These are phyloP conservation scores for Eimeria tenella DNA, from an alignment of 169 alveolate genomes.

Conservation along the genomic window DNA sequence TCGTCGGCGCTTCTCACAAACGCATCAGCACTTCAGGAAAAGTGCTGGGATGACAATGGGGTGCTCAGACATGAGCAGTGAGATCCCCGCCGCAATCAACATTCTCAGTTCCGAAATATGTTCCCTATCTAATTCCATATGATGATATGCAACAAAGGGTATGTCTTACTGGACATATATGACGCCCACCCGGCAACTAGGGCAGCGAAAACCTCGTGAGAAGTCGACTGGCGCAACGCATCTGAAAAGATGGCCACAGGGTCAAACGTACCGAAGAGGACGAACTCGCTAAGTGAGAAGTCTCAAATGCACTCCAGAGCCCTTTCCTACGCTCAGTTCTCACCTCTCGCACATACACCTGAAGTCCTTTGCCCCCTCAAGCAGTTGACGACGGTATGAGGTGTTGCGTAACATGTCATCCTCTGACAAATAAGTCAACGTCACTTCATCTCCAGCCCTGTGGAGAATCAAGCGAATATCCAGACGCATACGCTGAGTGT, in stretches of 20 bases:
- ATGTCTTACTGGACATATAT: constrained; percentile 62
- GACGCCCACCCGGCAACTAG: constrained; percentile 62
- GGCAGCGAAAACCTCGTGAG: constrained; percentile 78
- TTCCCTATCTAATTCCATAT: too few species aligned
- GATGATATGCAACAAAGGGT: not conserved
- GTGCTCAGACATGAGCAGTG: too few species aligned
- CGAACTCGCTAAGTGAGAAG: not conserved
- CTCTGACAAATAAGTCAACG: constrained; percentile 73
- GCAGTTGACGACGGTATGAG: constrained; percentile 58
- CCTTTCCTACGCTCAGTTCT: not conserved
- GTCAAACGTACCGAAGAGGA: not conserved
- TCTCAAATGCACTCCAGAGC: not conserved
- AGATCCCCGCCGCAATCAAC: too few species aligned
- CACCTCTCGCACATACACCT: constrained; percentile 74
- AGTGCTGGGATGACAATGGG: too few species aligned
- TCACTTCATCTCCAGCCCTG: constrained; percentile 77
- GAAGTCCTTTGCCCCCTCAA: constrained; percentile 70
- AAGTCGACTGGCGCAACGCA: constrained; percentile 62
- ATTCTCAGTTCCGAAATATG: too few species aligned
- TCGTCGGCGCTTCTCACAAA: constrained; percentile 42
- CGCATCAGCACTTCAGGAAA: not conserved
- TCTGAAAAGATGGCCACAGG: constrained; percentile 28
- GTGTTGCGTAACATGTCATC: constrained; percentile 66
- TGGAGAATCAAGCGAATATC: not conserved
- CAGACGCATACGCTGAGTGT: not conserved